A percentile compares a stretch with the other conserved stretches of the same genome.
Conservation (phyloP, 257 asterid species). For the Jasminum sambac region DNA sequence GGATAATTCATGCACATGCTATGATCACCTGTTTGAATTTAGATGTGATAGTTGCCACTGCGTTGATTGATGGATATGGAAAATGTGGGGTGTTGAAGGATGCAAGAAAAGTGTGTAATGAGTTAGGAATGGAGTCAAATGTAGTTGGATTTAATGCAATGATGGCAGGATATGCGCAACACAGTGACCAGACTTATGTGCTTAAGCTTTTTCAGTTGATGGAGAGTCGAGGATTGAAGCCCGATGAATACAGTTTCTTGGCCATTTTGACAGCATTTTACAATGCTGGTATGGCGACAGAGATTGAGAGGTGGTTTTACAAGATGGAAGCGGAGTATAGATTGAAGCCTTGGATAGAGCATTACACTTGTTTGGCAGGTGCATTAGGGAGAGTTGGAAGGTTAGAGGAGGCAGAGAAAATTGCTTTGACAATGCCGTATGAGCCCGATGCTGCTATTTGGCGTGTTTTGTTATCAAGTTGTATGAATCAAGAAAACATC, state of each 20-base stretch:
- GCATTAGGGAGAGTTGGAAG: slow-evolving; percentile 61
- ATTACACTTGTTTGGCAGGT: slow-evolving; percentile 71
- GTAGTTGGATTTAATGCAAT: slow-evolving; percentile 64
- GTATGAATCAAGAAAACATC: slow-evolving; percentile 33
- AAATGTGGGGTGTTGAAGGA: slow-evolving; percentile 68
- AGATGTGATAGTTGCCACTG: slow-evolving; percentile 50
- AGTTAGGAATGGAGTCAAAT: slow-evolving; percentile 33
- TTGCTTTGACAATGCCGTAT: slow-evolving; percentile 62
- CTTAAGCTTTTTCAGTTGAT: slow-evolving; percentile 43
- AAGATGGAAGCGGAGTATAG: slow-evolving; percentile 47
- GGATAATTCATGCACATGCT: slow-evolving; percentile 66
- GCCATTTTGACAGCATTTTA: slow-evolving; percentile 58
- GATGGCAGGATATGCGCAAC: slow-evolving; percentile 82
- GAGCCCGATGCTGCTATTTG: slow-evolving; percentile 83
- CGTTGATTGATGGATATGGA: slow-evolving; percentile 77
- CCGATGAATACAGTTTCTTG: slow-evolving; percentile 66
- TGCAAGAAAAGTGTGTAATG: slow-evolving; percentile 61
- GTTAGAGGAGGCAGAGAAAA: slow-evolving; percentile 68
- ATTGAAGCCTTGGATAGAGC: slow-evolving; percentile 65
- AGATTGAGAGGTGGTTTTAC: slow-evolving; percentile 61
- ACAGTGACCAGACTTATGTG: slow-evolving; percentile 43
- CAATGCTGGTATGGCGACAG: slow-evolving; percentile 55
- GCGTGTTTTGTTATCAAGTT: slow-evolving; percentile 58
- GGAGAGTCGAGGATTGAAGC: slow-evolving; percentile 49
- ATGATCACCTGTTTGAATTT: slow-evolving; percentile 50